These are phyloP conservation scores for Fistulinella staudtii DNA, from an alignment of 1,284 basidiomycete species.

Conservation along the genomic window DNA sequence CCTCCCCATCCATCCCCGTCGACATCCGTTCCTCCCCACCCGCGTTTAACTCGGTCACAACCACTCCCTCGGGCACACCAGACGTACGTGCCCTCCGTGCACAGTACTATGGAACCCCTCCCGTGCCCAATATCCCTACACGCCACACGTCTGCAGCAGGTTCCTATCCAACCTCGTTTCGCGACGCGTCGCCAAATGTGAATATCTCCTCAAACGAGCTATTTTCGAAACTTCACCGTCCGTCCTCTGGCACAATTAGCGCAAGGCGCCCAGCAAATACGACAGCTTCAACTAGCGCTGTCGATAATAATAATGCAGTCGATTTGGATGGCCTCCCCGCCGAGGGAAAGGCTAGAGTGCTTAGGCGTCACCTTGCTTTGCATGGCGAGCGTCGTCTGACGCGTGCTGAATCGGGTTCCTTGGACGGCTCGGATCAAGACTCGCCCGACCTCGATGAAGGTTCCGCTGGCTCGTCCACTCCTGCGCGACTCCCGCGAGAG, in stretches of 20 bases:
- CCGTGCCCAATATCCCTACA: conserved; percentile 60
- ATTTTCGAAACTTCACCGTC: conserved; percentile 16
- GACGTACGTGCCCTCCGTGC: conserved; percentile 57
- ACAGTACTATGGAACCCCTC: conserved; percentile 59
- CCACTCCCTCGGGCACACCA: conserved; percentile 46
- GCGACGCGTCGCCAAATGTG: conserved; percentile 15
- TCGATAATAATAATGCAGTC: conserved; percentile 25
- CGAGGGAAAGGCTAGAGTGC: conserved; percentile 79
- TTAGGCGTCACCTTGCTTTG: conserved; percentile 77
- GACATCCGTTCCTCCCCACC: conserved; percentile 46
- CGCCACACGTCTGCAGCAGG: conserved; percentile 29
- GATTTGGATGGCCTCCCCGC: conserved; percentile 62
- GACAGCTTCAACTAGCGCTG: conserved; percentile 30
- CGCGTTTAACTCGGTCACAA: conserved; percentile 27
- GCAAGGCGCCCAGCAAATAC: conserved; percentile 30
- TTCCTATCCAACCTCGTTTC: conserved; percentile 30
- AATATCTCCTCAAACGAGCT: conserved; percentile 12
- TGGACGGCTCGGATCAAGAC: conserved; percentile 36
- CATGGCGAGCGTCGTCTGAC: conserved; percentile 62
- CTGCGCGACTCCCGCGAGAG: conserved; percentile 28
- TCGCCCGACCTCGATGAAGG: conserved; percentile 19
- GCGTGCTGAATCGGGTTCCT: conserved; percentile 28
- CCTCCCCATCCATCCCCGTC: conserved; percentile 57
- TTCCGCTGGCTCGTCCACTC: conserved; percentile 36
- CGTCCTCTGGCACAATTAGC: conserved; percentile 31